Conservation (phyloP, 176 grass and related monocot species). For the Bromus sterilis region DNA sequence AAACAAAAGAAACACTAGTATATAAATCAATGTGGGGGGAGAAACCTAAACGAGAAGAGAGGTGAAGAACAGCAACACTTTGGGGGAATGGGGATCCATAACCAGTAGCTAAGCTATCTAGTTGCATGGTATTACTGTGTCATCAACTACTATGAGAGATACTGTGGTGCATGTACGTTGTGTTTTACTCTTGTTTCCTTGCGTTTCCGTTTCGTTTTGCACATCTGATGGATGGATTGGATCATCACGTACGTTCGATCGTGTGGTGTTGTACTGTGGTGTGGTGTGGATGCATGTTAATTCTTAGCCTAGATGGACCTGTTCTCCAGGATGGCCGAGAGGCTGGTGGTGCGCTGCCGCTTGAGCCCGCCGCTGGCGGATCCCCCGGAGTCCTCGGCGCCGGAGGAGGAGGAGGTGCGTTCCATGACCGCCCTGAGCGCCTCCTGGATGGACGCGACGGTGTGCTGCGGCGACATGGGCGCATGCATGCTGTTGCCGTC, state of each 20-base stretch:
- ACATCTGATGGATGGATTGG: slow-evolving; percentile 21
- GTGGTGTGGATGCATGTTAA: no score
- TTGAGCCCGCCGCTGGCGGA: slow-evolving; percentile 49
- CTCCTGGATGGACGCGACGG: slow-evolving; percentile 77
- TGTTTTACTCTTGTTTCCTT: slow-evolving; percentile 21
- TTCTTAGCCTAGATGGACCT: slow-evolving; percentile 70
- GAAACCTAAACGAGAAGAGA: slow-evolving; percentile 16
- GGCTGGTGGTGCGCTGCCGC: slow-evolving; percentile 81
- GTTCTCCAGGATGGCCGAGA: slow-evolving; percentile 76
- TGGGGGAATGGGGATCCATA: not conserved
- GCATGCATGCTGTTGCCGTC: not conserved
- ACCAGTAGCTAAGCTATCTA: not conserved
- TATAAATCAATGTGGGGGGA: slow-evolving; percentile 19
- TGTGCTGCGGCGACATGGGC: slow-evolving; percentile 55
- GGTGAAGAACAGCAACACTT: slow-evolving; percentile 2
- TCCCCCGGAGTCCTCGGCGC: slow-evolving; percentile 51
- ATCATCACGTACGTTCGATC: not conserved
- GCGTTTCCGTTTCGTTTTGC: slow-evolving; percentile 31
- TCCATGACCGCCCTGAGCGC: slow-evolving; percentile 86
- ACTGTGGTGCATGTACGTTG: slow-evolving; percentile 29
- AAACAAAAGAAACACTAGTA: slow-evolving; percentile 13
- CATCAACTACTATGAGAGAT: slow-evolving; percentile 26
- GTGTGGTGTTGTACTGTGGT: no score
- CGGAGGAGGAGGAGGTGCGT: slow-evolving; percentile 33
- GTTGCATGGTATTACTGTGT: slow-evolving; percentile 26